These are phyloP conservation scores for Coemansia sp. DNA, from an alignment of 192 early-diverging fungal species.

Conservation along the genomic window DNA sequence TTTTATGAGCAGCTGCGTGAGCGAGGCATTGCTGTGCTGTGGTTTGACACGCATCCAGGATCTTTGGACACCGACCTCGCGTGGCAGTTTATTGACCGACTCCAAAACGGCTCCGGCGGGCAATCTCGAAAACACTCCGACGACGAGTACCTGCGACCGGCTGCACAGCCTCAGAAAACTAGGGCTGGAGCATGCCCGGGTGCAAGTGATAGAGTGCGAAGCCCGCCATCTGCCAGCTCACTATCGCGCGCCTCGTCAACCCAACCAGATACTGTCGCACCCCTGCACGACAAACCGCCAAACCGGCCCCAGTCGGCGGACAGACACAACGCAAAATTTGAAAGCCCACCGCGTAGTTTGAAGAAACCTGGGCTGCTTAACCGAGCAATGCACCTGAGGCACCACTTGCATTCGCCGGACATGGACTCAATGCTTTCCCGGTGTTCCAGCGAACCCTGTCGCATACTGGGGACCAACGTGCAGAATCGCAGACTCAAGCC, in stretches of 20 bases:
- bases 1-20: slow-evolving; percentile 27
- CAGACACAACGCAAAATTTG: neutral
- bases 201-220: too few relatives aligned
- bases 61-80: slow-evolving; percentile 15
- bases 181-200: too few relatives aligned
- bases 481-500: neutral
- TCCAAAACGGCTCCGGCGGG: neutral
- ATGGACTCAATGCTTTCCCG: neutral
- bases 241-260: neutral
- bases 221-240: too few relatives aligned
- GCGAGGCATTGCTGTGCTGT: slow-evolving; percentile 38
- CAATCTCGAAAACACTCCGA: neutral
- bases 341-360: neutral
- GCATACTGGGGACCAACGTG: neutral
- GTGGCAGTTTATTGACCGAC: slow-evolving; percentile 33
- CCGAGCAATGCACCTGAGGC: neutral
- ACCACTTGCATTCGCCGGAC: neutral
- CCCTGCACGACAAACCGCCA: neutral
- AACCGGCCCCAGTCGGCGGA: neutral
- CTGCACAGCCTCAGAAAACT: neutral
- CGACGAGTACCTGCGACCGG: slow-evolving; percentile 5
- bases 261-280: neutral
- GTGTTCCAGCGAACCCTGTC: neutral
- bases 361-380: neutral
- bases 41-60: slow-evolving; percentile 37